A percentile compares a stretch with the other conserved stretches of the same genome.
phyloP scores from a whole-genome alignment of 2,329 filamentous ascomycete species.

The Aspergillus eucalypticola region DNA sequence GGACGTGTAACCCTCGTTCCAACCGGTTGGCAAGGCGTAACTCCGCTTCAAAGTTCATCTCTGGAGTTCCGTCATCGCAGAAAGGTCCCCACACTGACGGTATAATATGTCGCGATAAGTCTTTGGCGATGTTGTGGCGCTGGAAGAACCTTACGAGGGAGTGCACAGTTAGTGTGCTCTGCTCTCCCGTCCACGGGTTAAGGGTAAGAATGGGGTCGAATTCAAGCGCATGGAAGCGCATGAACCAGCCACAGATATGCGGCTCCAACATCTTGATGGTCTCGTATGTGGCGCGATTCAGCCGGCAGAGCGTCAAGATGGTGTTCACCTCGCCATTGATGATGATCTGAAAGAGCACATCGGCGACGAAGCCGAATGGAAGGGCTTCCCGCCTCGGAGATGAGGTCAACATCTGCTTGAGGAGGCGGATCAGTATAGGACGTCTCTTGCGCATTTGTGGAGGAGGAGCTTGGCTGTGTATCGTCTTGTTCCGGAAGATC shows the following conservation, averaged over 20 bases:
- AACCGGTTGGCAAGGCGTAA: slow-evolving; percentile 26
- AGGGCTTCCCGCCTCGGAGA: slow-evolving; percentile 10
- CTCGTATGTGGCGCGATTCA: slow-evolving; percentile 31
- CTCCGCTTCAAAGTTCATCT: slow-evolving; percentile 32
- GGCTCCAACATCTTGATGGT: slow-evolving; percentile 28
- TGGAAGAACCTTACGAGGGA: slow-evolving; percentile 25
- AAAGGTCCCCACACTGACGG: slow-evolving; percentile 33
- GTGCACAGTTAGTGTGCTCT: slow-evolving; percentile 23
- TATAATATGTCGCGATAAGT: slow-evolving; percentile 26
- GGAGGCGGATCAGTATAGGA: slow-evolving; percentile 12
- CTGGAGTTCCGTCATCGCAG: slow-evolving; percentile 21
- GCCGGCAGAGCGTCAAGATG: slow-evolving; percentile 25
- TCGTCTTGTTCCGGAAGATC: slow-evolving; percentile 8
- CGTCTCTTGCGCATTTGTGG: slow-evolving; percentile 7
- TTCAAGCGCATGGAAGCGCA: slow-evolving; percentile 53
- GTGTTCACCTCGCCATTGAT: slow-evolving; percentile 26
- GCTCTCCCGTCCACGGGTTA: slow-evolving; percentile 26
- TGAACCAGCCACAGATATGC: slow-evolving; percentile 31
- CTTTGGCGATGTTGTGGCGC: slow-evolving; percentile 24
- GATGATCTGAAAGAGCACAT: slow-evolving; percentile 34
- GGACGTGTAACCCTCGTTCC: slow-evolving; percentile 30
- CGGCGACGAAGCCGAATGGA: slow-evolving; percentile 28
- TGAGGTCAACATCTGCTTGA: slow-evolving; percentile 14
- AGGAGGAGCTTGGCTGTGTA: slow-evolving; percentile 2
- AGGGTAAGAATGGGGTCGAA: slow-evolving; percentile 58